These are phyloP conservation scores for Cyathus olla DNA, from an alignment of 1,284 basidiomycete species.

Conservation along the genomic window DNA sequence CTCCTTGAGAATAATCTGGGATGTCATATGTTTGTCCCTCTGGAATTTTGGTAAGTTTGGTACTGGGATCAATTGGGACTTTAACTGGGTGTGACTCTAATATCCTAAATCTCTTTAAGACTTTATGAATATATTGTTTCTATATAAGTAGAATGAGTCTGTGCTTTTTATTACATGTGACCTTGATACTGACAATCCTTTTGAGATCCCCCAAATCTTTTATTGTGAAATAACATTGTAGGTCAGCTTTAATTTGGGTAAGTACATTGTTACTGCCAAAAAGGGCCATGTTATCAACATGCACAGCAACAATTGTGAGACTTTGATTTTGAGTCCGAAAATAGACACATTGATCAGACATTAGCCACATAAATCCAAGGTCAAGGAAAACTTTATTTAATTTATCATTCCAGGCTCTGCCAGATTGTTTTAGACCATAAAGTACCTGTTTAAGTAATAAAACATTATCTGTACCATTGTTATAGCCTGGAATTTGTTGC, in stretches of 20 bases:
- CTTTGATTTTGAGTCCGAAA: conserved; percentile 10
- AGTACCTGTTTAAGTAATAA: conserved; percentile 44
- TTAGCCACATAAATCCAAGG: conserved; percentile 34
- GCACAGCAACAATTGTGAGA: conserved; percentile 32
- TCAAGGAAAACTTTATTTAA: conserved; percentile 26
- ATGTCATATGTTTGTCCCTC: conserved; percentile 7
- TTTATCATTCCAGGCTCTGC: conserved; percentile 48
- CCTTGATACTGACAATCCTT: conserved; percentile 40
- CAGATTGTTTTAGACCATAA: conserved; percentile 54
- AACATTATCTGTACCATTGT: conserved; percentile 31
- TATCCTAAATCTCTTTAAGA: conserved; percentile 44
- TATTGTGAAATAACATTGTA: conserved; percentile 31
- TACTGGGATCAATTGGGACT: conserved; percentile 17
- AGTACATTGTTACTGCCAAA: conserved; percentile 23
- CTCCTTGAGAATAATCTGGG: conserved; percentile 28
- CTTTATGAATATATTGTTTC: conserved; percentile 46
- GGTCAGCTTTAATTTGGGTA: conserved; percentile 29
- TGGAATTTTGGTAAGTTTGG: conserved; percentile 12
- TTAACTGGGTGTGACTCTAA: conserved; percentile 16
- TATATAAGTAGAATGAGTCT: conserved; percentile 45
- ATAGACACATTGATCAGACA: conserved; percentile 45
- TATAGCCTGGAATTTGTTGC: conserved; percentile 45
- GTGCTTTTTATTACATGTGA: conserved; percentile 32
- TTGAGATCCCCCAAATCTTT: conserved; percentile 34
- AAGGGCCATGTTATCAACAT: conserved; percentile 44